A percentile compares a stretch with the other conserved stretches of the same genome.
Evolutionary conservation across 768 basidiomycete species (phyloP).

Genomic region (Cystofilobasidium macerans): DNA sequence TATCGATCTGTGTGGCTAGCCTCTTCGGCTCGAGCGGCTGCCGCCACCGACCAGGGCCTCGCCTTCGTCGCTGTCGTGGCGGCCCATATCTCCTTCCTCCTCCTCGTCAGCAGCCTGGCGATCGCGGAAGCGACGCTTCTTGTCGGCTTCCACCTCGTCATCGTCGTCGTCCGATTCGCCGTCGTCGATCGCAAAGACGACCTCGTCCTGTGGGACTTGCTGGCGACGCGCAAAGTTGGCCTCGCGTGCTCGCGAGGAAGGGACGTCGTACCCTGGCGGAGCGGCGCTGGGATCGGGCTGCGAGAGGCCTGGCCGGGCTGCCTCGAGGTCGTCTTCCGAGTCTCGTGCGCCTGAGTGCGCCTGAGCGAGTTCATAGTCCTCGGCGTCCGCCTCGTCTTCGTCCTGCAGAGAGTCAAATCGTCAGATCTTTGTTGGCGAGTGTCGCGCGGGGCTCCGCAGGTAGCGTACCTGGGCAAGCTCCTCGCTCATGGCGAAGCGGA

Average conservation of each 20-base stretch:
- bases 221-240: not conserved
- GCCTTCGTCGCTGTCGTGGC: no score
- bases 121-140: no score
- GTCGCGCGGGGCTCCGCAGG: not conserved
- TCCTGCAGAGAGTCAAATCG: constrained; percentile 32
- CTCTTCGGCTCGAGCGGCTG: no score
- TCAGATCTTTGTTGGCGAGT: no score
- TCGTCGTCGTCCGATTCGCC: constrained; percentile 47
- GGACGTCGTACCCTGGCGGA: constrained; percentile 5
- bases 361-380: constrained; percentile 27
- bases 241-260: not conserved
- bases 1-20: no score
- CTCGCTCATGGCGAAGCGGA: constrained; percentile 76
- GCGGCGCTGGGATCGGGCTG: no score
- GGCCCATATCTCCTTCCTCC: not conserved
- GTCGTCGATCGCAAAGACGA: constrained; percentile 86
- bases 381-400: constrained; percentile 74
- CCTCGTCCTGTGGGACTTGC: constrained; percentile 39
- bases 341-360: not conserved
- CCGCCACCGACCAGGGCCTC: no score
- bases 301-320: no score
- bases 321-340: not conserved
- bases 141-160: no score
- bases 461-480: constrained; percentile 66
- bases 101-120: constrained; percentile 5